Evolutionary conservation across 108 stramenopile genomes (phyloP).

Genomic region (Skeletonema costatum): DNA sequence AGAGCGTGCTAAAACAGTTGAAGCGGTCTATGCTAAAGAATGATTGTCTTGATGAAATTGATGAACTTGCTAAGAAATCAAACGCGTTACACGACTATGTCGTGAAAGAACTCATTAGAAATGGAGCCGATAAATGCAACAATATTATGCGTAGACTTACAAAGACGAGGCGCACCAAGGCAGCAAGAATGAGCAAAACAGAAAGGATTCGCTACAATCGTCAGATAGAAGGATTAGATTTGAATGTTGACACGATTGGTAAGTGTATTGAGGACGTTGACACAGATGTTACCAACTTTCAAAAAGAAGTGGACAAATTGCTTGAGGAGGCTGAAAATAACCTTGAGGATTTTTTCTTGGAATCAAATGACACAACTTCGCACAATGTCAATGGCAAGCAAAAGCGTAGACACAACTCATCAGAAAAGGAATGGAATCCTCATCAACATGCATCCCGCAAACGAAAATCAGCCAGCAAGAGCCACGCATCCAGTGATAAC

Average conservation of each 20-base stretch:
- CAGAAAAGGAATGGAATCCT: constrained; percentile 9
- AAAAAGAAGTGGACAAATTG: not conserved
- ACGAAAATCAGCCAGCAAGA: constrained; percentile 6
- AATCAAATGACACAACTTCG: not conserved
- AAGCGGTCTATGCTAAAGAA: not conserved
- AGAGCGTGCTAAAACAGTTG: not conserved
- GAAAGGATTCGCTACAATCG: not conserved
- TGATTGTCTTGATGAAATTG: not conserved
- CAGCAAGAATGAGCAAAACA: not conserved
- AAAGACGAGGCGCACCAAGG: not conserved
- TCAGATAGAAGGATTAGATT: not conserved
- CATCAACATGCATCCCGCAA: constrained; percentile 46
- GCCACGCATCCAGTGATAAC: not conserved
- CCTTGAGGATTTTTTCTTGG: not conserved
- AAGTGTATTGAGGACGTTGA: not conserved
- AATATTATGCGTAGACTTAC: constrained; percentile 2
- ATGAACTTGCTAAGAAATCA: constrained; percentile 2
- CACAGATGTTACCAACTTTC: not conserved
- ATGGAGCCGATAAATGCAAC: constrained; percentile 17
- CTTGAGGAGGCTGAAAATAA: constrained; percentile 3
- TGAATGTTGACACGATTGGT: not conserved
- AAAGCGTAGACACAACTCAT: not conserved
- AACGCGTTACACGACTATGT: constrained; percentile 2
- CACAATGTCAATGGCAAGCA: not conserved
- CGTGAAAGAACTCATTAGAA: constrained; percentile 13